Conservation (phyloP, 345 rosid species). For the Hibiscus tridactylites region DNA sequence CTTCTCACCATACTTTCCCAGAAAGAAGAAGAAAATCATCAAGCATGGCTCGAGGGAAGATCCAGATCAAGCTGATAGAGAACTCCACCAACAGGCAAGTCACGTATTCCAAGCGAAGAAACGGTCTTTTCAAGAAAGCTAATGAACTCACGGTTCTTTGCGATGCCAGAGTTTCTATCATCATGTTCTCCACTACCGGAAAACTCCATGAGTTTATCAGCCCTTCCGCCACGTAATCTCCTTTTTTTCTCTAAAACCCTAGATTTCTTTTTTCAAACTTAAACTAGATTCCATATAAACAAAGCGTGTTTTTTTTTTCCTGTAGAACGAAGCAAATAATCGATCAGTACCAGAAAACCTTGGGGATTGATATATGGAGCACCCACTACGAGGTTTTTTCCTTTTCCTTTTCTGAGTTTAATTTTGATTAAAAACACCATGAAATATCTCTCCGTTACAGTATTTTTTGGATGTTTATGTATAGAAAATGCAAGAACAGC, state of each 20-base stretch:
- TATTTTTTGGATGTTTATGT: background rate
- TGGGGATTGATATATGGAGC: conserved; percentile 63
- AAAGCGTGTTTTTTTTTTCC: background rate
- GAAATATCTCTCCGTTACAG: background rate
- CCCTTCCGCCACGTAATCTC: conserved; percentile 50
- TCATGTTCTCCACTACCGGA: conserved; percentile 64
- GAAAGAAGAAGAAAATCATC: background rate
- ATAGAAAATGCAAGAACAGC: conserved; percentile 61
- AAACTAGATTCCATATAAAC: too few relatives aligned
- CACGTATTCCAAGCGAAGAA: conserved; percentile 67
- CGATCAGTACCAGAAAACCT: conserved; percentile 56
- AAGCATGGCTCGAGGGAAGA: conserved; percentile 71
- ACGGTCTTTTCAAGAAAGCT: conserved; percentile 80
- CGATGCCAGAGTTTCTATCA: conserved; percentile 68
- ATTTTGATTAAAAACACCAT: background rate
- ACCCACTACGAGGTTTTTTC: conserved; percentile 50
- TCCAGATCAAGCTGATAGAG: conserved; percentile 84
- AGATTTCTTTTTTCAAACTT: background rate
- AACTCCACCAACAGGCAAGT: conserved; percentile 78
- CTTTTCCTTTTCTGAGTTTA: background rate
- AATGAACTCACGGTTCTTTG: conserved; percentile 69
- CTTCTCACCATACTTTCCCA: background rate
- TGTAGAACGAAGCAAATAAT: conserved; percentile 55
- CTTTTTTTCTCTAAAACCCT: background rate
- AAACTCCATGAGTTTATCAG: conserved; percentile 71